Evolutionary conservation across 345 rosid genomes (phyloP).

Genomic region (Arabis alpina): DNA sequence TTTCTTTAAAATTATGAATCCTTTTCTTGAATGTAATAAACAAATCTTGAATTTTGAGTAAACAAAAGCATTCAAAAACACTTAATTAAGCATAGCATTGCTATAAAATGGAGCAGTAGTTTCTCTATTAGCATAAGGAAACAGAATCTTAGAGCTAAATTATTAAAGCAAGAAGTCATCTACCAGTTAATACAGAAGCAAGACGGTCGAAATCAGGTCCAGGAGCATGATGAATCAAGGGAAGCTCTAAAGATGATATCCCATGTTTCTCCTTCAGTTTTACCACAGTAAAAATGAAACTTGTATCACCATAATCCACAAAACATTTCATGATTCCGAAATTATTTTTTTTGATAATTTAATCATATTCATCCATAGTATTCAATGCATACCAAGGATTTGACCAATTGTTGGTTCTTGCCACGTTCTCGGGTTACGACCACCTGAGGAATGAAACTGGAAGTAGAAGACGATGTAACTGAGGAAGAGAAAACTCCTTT

Average conservation of each 20-base stretch:
- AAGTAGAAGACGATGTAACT: conserved; percentile 24
- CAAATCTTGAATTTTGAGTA: no score
- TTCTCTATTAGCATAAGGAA: no score
- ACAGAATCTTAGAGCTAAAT: neutral
- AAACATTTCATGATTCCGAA: no score
- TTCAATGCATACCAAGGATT: conserved; percentile 58
- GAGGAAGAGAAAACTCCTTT: conserved; percentile 23
- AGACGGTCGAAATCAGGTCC: conserved; percentile 83
- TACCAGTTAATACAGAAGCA: conserved; percentile 69
- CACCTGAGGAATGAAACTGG: conserved; percentile 61
- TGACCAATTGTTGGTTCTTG: conserved; percentile 79
- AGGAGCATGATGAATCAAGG: conserved; percentile 72
- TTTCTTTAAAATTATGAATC: neutral
- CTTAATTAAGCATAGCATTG: no score
- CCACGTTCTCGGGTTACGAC: conserved; percentile 95
- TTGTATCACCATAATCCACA: no score
- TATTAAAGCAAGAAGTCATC: neutral
- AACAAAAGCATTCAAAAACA: neutral
- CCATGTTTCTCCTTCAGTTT: conserved; percentile 60
- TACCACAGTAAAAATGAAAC: no score
- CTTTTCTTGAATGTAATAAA: neutral
- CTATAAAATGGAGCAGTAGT: no score
- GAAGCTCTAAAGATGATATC: conserved; percentile 80
- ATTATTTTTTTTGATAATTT: no score
- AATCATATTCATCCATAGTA: no score